Conservation (phyloP, 345 rosid genomes). For the Salix purpurea region DNA sequence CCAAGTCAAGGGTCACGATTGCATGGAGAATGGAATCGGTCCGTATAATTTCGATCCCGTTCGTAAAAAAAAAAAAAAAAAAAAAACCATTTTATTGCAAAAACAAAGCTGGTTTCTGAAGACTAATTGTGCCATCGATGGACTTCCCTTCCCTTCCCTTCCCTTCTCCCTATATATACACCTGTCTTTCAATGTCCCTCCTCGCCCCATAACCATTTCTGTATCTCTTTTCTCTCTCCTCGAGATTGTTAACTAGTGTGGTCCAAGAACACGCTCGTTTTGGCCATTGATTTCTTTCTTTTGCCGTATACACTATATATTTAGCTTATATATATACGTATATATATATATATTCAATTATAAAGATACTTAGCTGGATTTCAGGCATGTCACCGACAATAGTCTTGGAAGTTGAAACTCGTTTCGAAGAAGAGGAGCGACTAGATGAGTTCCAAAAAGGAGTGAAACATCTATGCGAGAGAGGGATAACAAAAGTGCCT, state of each 20-base stretch:
- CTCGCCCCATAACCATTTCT: not conserved
- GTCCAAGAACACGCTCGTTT: not conserved
- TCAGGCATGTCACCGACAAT: conserved; percentile 13
- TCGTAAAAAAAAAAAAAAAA: not conserved
- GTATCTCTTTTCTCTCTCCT: not conserved
- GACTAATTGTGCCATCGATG: not conserved
- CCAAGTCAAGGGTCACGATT: not conserved
- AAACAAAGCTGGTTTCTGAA: conserved; percentile 9
- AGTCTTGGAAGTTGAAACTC: not conserved
- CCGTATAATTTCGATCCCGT: not conserved
- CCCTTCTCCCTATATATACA: not conserved
- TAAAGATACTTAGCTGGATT: not conserved
- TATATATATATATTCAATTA: not conserved
- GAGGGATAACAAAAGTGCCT: conserved; percentile 29
- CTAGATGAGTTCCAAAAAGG: conserved; percentile 30
- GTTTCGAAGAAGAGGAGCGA: not conserved
- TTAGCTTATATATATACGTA: no score
- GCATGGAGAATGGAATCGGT: not conserved
- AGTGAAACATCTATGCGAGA: conserved; percentile 27
- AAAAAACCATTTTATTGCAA: not conserved
- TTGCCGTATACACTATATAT: not conserved
- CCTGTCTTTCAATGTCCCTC: not conserved
- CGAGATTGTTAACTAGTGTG: not conserved
- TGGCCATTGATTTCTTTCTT: not conserved
- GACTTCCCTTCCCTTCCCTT: not conserved